A percentile compares a stretch with the other conserved stretches of the same genome.
Evolutionary conservation across 441 rosid species (phyloP).

Genomic region (Flueggea neowawraea): DNA sequence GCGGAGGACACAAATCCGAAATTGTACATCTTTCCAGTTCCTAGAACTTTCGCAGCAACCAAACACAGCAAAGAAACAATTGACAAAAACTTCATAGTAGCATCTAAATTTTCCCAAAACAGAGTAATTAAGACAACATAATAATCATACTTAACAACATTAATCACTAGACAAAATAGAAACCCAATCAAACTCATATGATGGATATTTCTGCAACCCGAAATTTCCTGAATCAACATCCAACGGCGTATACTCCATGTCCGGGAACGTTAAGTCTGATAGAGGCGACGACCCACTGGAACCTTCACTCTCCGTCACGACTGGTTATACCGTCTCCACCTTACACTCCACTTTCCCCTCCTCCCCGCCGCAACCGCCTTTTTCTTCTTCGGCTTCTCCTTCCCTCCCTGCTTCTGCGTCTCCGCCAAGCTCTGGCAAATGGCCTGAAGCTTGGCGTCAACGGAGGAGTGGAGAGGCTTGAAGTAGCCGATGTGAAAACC

Average conservation of each 20-base stretch:
- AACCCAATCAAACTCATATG: conserved; percentile 87
- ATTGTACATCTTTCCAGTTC: too few species aligned
- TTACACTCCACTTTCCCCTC: background rate
- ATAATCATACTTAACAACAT: too few species aligned
- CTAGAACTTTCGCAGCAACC: too few species aligned
- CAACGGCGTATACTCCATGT: conserved; percentile 21
- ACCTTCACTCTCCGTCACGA: conserved; percentile 38
- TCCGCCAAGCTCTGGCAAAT: conserved; percentile 64
- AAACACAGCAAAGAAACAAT: too few species aligned
- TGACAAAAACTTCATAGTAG: too few species aligned
- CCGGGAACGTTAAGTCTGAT: conserved; percentile 49
- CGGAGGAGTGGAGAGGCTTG: conserved; percentile 79
- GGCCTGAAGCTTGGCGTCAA: conserved; percentile 72
- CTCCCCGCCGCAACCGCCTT: too few species aligned
- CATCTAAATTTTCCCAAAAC: too few species aligned
- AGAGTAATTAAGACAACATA: too few species aligned
- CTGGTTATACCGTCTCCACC: conserved; percentile 35
- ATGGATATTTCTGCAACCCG: conserved; percentile 57
- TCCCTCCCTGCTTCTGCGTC: conserved; percentile 22
- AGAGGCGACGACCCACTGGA: conserved; percentile 35
- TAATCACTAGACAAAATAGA: conserved; percentile 17
- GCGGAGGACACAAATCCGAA: too few species aligned
- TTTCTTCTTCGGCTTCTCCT: conserved; percentile 12
- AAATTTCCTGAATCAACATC: conserved; percentile 47
- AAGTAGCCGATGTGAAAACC: conserved; percentile 45